These are phyloP conservation scores for Lachancea sp. DNA, from an alignment of 805 yeast species.

Conservation along the genomic window DNA sequence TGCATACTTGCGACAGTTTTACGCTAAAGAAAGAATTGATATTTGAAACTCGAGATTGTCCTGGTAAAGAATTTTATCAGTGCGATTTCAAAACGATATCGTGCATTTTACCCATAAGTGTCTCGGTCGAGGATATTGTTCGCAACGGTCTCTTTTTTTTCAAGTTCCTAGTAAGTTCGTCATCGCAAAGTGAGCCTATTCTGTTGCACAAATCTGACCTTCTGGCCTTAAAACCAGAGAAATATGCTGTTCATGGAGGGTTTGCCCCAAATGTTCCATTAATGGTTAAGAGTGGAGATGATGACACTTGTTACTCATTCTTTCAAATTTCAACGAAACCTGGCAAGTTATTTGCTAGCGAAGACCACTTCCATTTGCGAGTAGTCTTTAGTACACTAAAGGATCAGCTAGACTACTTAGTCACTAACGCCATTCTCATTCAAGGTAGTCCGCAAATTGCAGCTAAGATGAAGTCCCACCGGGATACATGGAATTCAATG, in stretches of 20 bases:
- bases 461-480: conserved; percentile 21
- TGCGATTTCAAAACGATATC: conserved; percentile 11
- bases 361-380: conserved; percentile 20
- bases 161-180: conserved; percentile 26
- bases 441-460: conserved; percentile 26
- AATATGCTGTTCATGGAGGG: conserved; percentile 20
- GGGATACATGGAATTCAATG: conserved; percentile 21
- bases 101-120: conserved; percentile 26
- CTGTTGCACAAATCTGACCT: conserved; percentile 19
- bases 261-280: conserved; percentile 17
- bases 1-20: conserved; percentile 17
- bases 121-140: conserved; percentile 31
- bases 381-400: conserved; percentile 24
- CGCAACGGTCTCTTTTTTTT: conserved; percentile 25
- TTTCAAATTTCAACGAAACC: conserved; percentile 17
- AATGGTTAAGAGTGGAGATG: conserved; percentile 15
- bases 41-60: conserved; percentile 10
- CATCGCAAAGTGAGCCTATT: conserved; percentile 22
- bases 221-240: conserved; percentile 1
- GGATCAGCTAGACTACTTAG: conserved; percentile 24
- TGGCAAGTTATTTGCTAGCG: conserved; percentile 12
- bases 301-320: conserved; percentile 24
- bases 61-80: conserved; percentile 16
- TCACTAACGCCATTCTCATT: conserved; percentile 23
- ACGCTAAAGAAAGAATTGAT: conserved; percentile 11